A percentile compares a stretch with the other conserved stretches of the same genome.
phyloP scores from a whole-genome alignment of 345 rosid genomes.

The Barbarea vulgaris region DNA sequence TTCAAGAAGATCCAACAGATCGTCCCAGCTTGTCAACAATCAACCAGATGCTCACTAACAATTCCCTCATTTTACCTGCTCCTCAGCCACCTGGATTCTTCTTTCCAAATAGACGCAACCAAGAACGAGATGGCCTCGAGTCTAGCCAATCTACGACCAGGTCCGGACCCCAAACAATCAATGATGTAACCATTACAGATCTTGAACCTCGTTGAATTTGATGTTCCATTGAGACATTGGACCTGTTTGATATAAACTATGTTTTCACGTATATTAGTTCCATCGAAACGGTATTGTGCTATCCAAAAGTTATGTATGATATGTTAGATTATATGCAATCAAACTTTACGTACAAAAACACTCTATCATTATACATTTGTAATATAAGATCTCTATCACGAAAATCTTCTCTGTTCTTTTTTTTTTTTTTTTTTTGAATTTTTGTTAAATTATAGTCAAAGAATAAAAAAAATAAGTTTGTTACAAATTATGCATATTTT shows the following conservation, averaged over 20 bases:
- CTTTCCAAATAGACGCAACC: background rate
- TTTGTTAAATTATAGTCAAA: too few species aligned
- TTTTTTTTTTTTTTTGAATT: too few species aligned
- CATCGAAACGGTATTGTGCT: background rate
- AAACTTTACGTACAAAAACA: too few species aligned
- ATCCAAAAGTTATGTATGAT: too few species aligned
- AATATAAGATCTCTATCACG: too few species aligned
- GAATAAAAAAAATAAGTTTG: too few species aligned
- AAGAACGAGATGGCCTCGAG: constrained; percentile 12
- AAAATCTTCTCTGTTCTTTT: too few species aligned
- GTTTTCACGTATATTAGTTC: background rate
- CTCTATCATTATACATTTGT: too few species aligned
- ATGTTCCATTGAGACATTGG: background rate
- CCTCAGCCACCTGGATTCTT: constrained; percentile 27
- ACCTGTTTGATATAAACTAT: background rate
- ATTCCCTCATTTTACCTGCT: background rate
- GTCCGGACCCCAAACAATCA: background rate
- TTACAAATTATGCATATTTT: too few species aligned
- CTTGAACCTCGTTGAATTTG: constrained; percentile 12
- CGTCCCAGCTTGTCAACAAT: constrained; percentile 26
- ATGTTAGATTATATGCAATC: too few species aligned
- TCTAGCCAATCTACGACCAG: background rate
- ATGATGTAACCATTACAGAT: constrained; percentile 20
- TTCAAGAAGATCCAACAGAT: constrained; percentile 22
- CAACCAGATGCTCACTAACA: constrained; percentile 15